These are phyloP conservation scores for Trichoderma gracile DNA, from an alignment of 2,329 filamentous ascomycete genomes.

Conservation along the genomic window DNA sequence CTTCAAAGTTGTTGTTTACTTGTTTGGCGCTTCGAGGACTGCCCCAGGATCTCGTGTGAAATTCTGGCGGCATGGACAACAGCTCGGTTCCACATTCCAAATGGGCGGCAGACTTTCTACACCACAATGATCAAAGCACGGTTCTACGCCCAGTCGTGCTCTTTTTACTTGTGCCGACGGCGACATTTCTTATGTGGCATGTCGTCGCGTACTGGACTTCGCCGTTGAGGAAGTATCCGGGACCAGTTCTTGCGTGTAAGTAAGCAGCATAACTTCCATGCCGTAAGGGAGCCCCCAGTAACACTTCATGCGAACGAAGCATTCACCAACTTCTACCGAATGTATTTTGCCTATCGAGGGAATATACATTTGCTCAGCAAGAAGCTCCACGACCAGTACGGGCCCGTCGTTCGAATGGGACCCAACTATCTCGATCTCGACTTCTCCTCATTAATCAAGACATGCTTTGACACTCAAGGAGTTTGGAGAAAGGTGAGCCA, in stretches of 20 bases:
- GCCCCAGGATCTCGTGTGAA: not conserved
- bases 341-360: constrained; percentile 13
- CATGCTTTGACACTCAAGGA: constrained; percentile 39
- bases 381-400: constrained; percentile 42
- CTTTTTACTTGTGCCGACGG: not conserved
- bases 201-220: not conserved
- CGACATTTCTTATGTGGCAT: not conserved
- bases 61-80: not conserved
- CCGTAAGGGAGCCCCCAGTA: not conserved
- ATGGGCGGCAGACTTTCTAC: not conserved
- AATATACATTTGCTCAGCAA: constrained; percentile 34
- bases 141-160: not conserved
- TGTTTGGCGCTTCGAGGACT: not conserved
- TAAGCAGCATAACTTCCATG: not conserved
- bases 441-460: constrained; percentile 41
- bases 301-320: not conserved
- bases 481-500: constrained; percentile 38
- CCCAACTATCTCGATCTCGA: constrained; percentile 44
- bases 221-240: not conserved
- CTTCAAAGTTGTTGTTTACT: not conserved
- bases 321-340: not conserved
- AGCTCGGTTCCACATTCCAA: not conserved
- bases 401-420: constrained; percentile 45
- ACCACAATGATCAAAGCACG: not conserved
- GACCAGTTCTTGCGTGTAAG: constrained; percentile 2